These are phyloP conservation scores for Aspergillus arachidicola DNA, from an alignment of 2,329 filamentous ascomycete species.

Conservation along the genomic window DNA sequence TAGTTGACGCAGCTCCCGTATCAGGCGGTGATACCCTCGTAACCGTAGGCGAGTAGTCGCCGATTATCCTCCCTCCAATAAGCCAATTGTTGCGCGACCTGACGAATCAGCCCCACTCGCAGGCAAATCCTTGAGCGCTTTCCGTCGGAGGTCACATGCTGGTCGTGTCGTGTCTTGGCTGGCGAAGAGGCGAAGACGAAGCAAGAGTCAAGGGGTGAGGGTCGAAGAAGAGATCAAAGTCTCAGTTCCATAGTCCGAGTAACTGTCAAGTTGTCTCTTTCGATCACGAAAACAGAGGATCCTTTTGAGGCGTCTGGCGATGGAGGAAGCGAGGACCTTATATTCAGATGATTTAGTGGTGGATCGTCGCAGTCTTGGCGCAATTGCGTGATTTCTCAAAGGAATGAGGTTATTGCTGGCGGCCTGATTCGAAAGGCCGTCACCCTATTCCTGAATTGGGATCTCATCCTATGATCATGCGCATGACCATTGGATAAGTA, in stretches of 20 bases:
- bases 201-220: not conserved
- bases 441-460: not conserved
- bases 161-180: slow-evolving; percentile 4
- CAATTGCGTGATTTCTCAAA: slow-evolving; percentile 36
- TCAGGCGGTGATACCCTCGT: slow-evolving; percentile 11
- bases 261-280: not conserved
- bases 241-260: not conserved
- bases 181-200: not conserved
- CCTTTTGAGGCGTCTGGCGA: not conserved
- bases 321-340: slow-evolving; percentile 30
- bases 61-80: not conserved
- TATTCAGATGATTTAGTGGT: slow-evolving; percentile 24
- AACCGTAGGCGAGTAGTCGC: not conserved
- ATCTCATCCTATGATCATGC: not conserved
- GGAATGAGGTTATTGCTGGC: not conserved
- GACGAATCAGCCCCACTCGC: slow-evolving; percentile 27
- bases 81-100: slow-evolving; percentile 12
- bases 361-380: slow-evolving; percentile 31
- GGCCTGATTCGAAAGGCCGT: not conserved
- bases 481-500: not conserved
- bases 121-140: slow-evolving; percentile 17
- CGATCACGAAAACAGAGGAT: slow-evolving; percentile 6
- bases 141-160: slow-evolving; percentile 26
- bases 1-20: not conserved
- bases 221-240: not conserved